These are phyloP conservation scores for Lobosporangium transversale DNA, from an alignment of 192 early-diverging fungal species.

Conservation along the genomic window DNA sequence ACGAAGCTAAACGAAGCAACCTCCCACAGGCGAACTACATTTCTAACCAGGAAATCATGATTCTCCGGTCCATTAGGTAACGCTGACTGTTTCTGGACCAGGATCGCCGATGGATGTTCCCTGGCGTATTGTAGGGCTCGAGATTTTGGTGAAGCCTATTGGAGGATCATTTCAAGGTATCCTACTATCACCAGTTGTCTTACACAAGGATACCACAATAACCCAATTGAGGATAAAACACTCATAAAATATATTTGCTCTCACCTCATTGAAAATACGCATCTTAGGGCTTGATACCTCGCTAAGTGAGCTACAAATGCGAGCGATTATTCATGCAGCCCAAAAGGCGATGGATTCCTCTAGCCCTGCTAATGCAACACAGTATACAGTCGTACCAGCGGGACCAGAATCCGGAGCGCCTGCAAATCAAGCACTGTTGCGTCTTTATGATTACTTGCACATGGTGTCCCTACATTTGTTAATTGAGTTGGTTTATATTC, in stretches of 20 bases:
- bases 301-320: slow-evolving; percentile 63
- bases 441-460: slow-evolving; percentile 81
- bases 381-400: slow-evolving; percentile 1
- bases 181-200: too few species aligned
- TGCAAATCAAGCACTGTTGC: slow-evolving; percentile 69
- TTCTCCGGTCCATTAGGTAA: slow-evolving; percentile 60
- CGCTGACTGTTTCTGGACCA: slow-evolving; percentile 75
- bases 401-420: slow-evolving; percentile 7
- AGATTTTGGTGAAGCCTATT: slow-evolving; percentile 71
- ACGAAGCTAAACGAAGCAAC: too few species aligned
- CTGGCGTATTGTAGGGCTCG: slow-evolving; percentile 79
- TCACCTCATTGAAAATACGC: not conserved
- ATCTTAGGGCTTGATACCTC: slow-evolving; percentile 62
- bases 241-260: too few species aligned
- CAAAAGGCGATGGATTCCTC: slow-evolving; percentile 57
- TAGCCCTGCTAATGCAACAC: not conserved
- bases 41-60: too few species aligned
- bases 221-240: too few species aligned
- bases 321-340: slow-evolving; percentile 56
- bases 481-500: slow-evolving; percentile 74
- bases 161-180: slow-evolving; percentile 54
- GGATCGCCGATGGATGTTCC: slow-evolving; percentile 56
- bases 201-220: too few species aligned
- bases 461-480: slow-evolving; percentile 70
- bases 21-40: too few species aligned